Conservation (phyloP, 2,329 filamentous ascomycete genomes). For the Anisogramma anomala region DNA sequence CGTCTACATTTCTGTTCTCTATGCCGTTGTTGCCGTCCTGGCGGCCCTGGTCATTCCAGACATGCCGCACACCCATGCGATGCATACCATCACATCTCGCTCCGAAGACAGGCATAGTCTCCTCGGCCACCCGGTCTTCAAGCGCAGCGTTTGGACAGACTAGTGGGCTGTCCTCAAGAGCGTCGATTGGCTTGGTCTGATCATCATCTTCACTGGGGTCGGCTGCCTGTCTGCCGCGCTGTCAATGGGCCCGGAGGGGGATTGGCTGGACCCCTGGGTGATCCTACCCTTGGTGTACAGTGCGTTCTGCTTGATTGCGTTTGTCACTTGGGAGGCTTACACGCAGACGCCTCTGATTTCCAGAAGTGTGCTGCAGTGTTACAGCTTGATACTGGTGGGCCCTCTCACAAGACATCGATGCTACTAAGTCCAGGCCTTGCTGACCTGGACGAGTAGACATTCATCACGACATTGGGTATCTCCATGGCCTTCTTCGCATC, state of each 20-base stretch:
- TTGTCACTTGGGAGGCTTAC: constrained; percentile 23
- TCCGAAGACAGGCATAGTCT: constrained; percentile 12
- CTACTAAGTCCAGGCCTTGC: background rate
- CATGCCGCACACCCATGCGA: constrained; percentile 10
- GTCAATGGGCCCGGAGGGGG: constrained; percentile 23
- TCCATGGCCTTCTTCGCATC: constrained; percentile 25
- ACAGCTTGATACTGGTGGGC: background rate
- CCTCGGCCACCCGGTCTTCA: constrained; percentile 13
- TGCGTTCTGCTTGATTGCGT: constrained; percentile 21
- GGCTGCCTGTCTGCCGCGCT: constrained; percentile 22
- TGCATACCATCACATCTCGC: background rate
- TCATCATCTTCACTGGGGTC: constrained; percentile 21
- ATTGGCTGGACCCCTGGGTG: constrained; percentile 24
- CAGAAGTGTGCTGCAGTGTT: constrained; percentile 20
- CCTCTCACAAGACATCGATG: background rate
- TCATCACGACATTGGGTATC: constrained; percentile 20
- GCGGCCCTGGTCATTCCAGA: constrained; percentile 21
- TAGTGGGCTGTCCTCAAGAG: constrained; percentile 16
- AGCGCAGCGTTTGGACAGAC: constrained; percentile 14
- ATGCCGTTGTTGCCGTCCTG: constrained; percentile 19
- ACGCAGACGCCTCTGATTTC: constrained; percentile 24
- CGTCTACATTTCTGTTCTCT: constrained; percentile 21
- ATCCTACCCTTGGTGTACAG: constrained; percentile 23
- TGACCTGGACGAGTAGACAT: constrained; percentile 14
- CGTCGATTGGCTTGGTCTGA: constrained; percentile 23